Evolutionary conservation across 805 yeast species (phyloP).

Genomic region (Isabelozyma heimii): DNA sequence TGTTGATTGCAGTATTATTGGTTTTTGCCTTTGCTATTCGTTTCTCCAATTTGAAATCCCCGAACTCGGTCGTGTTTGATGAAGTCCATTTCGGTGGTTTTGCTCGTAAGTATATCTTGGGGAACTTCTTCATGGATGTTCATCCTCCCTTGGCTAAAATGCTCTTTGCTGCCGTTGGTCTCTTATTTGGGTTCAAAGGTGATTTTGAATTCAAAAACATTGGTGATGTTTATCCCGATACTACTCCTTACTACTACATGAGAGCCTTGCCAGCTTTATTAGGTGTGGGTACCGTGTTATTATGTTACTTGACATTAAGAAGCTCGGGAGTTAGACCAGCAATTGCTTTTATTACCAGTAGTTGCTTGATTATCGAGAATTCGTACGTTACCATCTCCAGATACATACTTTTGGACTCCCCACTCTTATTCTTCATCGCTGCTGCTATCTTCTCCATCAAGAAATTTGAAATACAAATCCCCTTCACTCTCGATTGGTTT

Average conservation of each 20-base stretch:
- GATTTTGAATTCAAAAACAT: slow-evolving; percentile 64
- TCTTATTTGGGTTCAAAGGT: slow-evolving; percentile 69
- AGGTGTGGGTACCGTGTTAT: slow-evolving; percentile 66
- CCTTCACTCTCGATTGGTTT: slow-evolving; percentile 59
- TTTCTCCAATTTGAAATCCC: slow-evolving; percentile 56
- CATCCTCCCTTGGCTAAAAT: slow-evolving; percentile 81
- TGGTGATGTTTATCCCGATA: slow-evolving; percentile 59
- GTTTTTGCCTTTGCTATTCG: slow-evolving; percentile 59
- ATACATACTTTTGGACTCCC: slow-evolving; percentile 73
- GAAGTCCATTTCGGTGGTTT: slow-evolving; percentile 98
- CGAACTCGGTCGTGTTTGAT: slow-evolving; percentile 84
- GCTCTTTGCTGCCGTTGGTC: slow-evolving; percentile 69
- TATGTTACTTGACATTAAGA: slow-evolving; percentile 67
- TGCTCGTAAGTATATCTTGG: slow-evolving; percentile 74
- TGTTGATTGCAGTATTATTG: slow-evolving; percentile 38
- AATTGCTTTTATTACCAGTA: slow-evolving; percentile 56
- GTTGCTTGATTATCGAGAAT: slow-evolving; percentile 62
- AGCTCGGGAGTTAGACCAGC: slow-evolving; percentile 67
- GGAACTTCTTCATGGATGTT: slow-evolving; percentile 67
- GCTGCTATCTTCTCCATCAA: slow-evolving; percentile 63
- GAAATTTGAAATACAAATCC: slow-evolving; percentile 61
- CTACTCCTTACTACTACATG: slow-evolving; percentile 66
- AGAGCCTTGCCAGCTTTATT: slow-evolving; percentile 65
- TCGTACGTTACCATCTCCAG: slow-evolving; percentile 70
- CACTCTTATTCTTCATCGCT: slow-evolving; percentile 74